These are phyloP conservation scores for Millerago galiae DNA, from an alignment of 805 yeast species.

Conservation along the genomic window DNA sequence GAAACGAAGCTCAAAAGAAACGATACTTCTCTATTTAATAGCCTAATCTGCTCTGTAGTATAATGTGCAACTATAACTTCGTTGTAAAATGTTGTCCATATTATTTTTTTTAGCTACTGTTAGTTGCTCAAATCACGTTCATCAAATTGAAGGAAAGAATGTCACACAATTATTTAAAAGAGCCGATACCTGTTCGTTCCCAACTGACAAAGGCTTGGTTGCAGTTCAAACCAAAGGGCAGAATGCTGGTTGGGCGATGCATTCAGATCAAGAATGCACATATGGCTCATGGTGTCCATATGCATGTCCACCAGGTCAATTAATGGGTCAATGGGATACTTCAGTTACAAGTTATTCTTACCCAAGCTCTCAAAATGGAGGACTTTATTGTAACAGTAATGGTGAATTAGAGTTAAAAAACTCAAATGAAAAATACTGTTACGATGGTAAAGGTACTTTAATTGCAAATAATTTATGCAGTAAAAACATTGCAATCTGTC, in stretches of 20 bases:
- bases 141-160: slow-evolving; percentile 23
- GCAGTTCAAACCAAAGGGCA: slow-evolving; percentile 49
- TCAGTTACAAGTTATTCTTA: slow-evolving; percentile 62
- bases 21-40: too few relatives aligned
- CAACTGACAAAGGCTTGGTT: slow-evolving; percentile 61
- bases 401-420: slow-evolving; percentile 64
- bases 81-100: too few relatives aligned
- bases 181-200: slow-evolving; percentile 57
- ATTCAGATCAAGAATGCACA: slow-evolving; percentile 64
- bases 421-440: slow-evolving; percentile 54
- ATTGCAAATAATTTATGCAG: slow-evolving; percentile 50
- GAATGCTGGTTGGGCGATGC: slow-evolving; percentile 86
- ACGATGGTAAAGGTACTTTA: slow-evolving; percentile 75
- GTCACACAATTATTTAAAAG: slow-evolving; percentile 24
- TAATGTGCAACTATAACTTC: too few relatives aligned
- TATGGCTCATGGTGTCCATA: slow-evolving; percentile 84
- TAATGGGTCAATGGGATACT: slow-evolving; percentile 88
- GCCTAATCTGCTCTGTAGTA: too few relatives aligned
- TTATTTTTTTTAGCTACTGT: too few relatives aligned
- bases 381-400: slow-evolving; percentile 65
- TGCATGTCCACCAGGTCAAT: slow-evolving; percentile 84
- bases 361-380: slow-evolving; percentile 80
- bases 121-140: slow-evolving; percentile 8
- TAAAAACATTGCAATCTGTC: slow-evolving; percentile 73
- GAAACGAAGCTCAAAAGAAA: too few relatives aligned